Evolutionary conservation across 2,329 filamentous ascomycete species (phyloP), one percentile per base, ranked within the genome.

Genomic region (Colletotrichum cordylinicola): DNA sequence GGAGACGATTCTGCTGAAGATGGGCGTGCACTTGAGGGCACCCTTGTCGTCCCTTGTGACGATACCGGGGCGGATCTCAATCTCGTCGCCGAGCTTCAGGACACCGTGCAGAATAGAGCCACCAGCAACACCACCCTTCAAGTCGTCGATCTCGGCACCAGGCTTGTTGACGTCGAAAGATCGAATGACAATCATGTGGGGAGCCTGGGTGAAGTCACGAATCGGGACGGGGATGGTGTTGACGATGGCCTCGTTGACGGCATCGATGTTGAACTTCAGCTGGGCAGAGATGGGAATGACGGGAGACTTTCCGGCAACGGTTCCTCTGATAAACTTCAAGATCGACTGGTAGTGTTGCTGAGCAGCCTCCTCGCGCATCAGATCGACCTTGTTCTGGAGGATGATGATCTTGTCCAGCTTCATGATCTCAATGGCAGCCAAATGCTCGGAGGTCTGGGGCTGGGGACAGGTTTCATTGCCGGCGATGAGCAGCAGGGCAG

Each of bases 161-260:
- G 97, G 97, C 91, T 99, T 99, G 93, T 99, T 99, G 83, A 99
- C 98, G 83, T 99, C 97, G 86, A 99, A 99, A 3, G 96, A 98
- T 86, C 97, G 95, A 85, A 99, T 99, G 84, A 99, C 94, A 82
- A 99, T 99, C 95, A 99, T 98, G 88, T 98, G 96, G 58, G 97
- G 97, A 79, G 96, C 95, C 81, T 94, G 92, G 80, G 93, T 93
- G 89, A 99, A 98, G 86, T 98, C 96, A 86, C 97, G 92, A 76
- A 94, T 88, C 18, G 97, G 97, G 12, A 98, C 94, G 31, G 97
- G 97, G 81, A 99, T 98, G 82, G 95, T 98, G 83, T 95, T 96
- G 85, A 98, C 95, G 79, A 99, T 95, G 82, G 96, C 93, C 87
- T 99, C 96, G 88, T 98, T 98, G 87, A 98, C 95, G 79, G 96